These are phyloP conservation scores for Trichophyton schoenleinii DNA, from an alignment of 2,329 filamentous ascomycete genomes.

Conservation along the genomic window DNA sequence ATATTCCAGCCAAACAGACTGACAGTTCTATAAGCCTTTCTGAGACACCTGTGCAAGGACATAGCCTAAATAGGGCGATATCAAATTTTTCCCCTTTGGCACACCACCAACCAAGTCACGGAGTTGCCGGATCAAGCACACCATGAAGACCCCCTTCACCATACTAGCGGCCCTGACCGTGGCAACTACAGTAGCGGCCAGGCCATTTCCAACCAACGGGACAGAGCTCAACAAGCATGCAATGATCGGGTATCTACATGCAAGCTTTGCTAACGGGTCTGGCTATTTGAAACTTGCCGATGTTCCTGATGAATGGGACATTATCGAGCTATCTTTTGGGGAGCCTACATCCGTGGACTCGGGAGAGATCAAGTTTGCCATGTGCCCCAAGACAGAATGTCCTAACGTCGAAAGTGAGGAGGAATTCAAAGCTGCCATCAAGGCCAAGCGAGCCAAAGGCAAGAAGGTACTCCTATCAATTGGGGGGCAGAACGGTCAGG, in stretches of 20 bases:
- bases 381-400: constrained; percentile 4
- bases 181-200: background rate
- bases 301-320: constrained; percentile 5
- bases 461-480: constrained; percentile 8
- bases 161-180: background rate
- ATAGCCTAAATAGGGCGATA: background rate
- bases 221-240: constrained; percentile 1
- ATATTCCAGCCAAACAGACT: background rate
- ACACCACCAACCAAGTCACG: background rate
- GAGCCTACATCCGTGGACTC: constrained; percentile 6
- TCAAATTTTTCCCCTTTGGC: background rate
- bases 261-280: constrained; percentile 8
- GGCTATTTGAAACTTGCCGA: constrained; percentile 4
- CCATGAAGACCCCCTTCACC: constrained; percentile 1
- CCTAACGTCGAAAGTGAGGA: constrained; percentile 7
- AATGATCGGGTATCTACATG: constrained; percentile 6
- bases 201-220: background rate
- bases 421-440: constrained; percentile 6
- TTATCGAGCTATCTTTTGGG: constrained; percentile 6
- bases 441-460: constrained; percentile 5
- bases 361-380: constrained; percentile 2
- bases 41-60: background rate
- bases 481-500: constrained; percentile 7
- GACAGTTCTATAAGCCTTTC: background rate
- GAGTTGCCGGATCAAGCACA: background rate